Conservation (phyloP, 768 basidiomycete species). For the Goffeauzyma gilvescens region DNA sequence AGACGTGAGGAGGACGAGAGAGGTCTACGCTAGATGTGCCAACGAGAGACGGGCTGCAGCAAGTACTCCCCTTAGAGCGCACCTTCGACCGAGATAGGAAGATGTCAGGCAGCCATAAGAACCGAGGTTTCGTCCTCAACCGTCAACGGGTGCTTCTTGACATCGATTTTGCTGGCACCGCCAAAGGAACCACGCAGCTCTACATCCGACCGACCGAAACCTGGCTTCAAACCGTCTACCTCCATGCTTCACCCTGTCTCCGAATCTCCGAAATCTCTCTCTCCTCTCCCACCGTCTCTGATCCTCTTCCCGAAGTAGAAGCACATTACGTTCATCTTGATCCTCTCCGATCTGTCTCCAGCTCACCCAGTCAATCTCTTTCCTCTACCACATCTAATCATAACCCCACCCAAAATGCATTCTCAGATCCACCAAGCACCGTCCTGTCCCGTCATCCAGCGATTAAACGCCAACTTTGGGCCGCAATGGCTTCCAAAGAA, state of each 20-base stretch:
- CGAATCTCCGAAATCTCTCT: conserved; percentile 21
- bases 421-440: conserved; percentile 50
- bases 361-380: conserved; percentile 33
- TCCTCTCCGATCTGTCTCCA: conserved; percentile 44
- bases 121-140: conserved; percentile 35
- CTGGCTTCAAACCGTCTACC: conserved; percentile 61
- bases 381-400: conserved; percentile 49
- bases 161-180: conserved; percentile 70
- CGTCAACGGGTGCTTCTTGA: conserved; percentile 91
- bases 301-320: conserved; percentile 20
- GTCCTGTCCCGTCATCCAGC: conserved; percentile 83
- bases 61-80: neutral
- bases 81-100: neutral
- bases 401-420: conserved; percentile 64
- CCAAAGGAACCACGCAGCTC: conserved; percentile 87
- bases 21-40: no score
- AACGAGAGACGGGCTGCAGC: conserved; percentile 9
- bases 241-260: conserved; percentile 39
- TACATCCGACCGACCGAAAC: conserved; percentile 63
- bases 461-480: conserved; percentile 75
- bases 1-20: conserved; percentile 5
- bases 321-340: conserved; percentile 18
- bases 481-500: conserved; percentile 72
- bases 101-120: no score
- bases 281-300: conserved; percentile 15